phyloP scores from a whole-genome alignment of 2,329 filamentous ascomycete species.

The Didymella pinodella region DNA sequence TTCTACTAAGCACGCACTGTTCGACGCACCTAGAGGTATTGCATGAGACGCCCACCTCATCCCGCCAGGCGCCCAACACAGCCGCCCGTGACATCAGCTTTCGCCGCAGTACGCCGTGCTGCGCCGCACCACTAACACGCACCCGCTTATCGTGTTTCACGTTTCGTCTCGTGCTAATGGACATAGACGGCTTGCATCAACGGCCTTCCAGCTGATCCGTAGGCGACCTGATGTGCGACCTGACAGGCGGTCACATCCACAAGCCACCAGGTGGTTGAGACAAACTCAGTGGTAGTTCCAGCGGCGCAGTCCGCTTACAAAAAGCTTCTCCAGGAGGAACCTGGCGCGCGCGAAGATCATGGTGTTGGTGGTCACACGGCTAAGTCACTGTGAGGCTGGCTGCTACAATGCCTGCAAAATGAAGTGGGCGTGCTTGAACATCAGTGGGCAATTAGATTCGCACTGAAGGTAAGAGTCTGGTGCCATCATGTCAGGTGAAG shows the following conservation, averaged over 20 bases:
- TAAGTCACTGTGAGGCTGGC: background rate
- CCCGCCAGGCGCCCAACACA: slow-evolving; percentile 17
- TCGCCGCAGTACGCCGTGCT: slow-evolving; percentile 18
- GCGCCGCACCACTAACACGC: slow-evolving; percentile 20
- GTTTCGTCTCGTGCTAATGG: slow-evolving; percentile 15
- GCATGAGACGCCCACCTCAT: slow-evolving; percentile 20
- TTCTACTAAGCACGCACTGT: background rate
- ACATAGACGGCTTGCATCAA: slow-evolving; percentile 11
- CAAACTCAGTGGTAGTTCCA: slow-evolving; percentile 4
- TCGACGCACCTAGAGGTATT: slow-evolving; percentile 12
- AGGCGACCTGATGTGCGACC: slow-evolving; percentile 12
- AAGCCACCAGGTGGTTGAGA: slow-evolving; percentile 6
- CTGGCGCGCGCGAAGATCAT: background rate
- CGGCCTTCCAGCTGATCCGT: background rate
- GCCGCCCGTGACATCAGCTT: slow-evolving; percentile 12
- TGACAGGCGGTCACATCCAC: slow-evolving; percentile 1
- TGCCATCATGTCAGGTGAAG: background rate
- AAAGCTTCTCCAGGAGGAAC: background rate
- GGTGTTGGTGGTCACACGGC: background rate
- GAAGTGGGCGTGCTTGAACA: background rate
- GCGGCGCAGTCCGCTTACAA: background rate
- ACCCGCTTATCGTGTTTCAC: slow-evolving; percentile 8
- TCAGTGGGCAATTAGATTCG: background rate
- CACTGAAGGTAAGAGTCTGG: background rate
- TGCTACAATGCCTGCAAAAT: background rate